Percentiles rank a stretch among this genome's conserved stretches.
Evolutionary conservation across 345 rosid species (phyloP).

Genomic region (Combretum micranthum): DNA sequence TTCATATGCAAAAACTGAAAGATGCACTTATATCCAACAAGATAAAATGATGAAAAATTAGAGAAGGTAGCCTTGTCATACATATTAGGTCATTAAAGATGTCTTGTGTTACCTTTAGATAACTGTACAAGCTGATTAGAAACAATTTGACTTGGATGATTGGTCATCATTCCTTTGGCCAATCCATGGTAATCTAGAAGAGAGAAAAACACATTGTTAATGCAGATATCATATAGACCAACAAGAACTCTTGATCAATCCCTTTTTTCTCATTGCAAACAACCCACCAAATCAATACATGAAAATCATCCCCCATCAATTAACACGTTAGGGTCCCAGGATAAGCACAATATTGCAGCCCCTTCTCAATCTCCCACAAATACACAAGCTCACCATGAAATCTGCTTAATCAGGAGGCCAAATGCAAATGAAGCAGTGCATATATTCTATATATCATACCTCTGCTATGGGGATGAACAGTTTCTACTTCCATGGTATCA

Average conservation of each 20-base stretch:
- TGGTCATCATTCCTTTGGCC: constrained; percentile 20
- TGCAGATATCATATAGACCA: background rate
- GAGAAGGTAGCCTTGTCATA: background rate
- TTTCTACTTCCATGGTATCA: constrained; percentile 12
- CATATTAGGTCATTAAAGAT: background rate
- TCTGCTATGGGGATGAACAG: constrained; percentile 8
- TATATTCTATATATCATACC: constrained; percentile 14
- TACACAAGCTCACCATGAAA: too few relatives aligned
- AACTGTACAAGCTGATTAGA: constrained; percentile 19
- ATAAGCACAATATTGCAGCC: too few relatives aligned
- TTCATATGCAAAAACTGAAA: too few relatives aligned
- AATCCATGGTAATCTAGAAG: constrained; percentile 23
- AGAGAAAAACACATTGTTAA: constrained; percentile 4
- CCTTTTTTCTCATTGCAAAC: background rate
- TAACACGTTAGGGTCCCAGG: too few relatives aligned
- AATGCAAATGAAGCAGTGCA: too few relatives aligned
- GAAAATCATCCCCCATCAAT: too few relatives aligned
- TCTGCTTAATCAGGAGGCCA: too few relatives aligned
- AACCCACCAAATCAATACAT: background rate
- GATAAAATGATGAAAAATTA: background rate
- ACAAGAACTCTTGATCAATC: background rate
- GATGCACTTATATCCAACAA: too few relatives aligned
- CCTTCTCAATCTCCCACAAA: too few relatives aligned
- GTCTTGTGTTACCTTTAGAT: constrained; percentile 28
- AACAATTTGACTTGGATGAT: constrained; percentile 20